A percentile compares a stretch with the other conserved stretches of the same genome.
Conservation (phyloP, 305 asterid species). For the Rubia tinctorum region DNA sequence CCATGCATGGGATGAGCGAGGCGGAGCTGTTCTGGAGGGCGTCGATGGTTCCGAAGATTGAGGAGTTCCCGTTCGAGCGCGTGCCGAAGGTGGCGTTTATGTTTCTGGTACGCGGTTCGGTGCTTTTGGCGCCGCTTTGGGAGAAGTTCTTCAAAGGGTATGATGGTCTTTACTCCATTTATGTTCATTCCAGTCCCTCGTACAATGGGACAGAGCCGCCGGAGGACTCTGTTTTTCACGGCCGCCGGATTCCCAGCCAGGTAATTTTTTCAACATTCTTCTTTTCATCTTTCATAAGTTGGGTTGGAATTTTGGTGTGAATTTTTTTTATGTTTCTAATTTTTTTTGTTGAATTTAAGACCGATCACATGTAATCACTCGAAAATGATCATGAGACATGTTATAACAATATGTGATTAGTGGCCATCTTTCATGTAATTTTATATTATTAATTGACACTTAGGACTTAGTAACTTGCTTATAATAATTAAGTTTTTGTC, state of each 20-base stretch:
- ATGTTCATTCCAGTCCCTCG: slow-evolving; percentile 69
- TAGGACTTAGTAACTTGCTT: background rate
- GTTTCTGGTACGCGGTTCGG: slow-evolving; percentile 67
- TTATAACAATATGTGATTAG: too few species aligned
- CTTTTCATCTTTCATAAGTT: too few species aligned
- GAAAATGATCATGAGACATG: too few species aligned
- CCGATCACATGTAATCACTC: too few species aligned
- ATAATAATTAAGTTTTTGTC: too few species aligned
- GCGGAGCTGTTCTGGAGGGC: slow-evolving; percentile 67
- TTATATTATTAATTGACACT: background rate
- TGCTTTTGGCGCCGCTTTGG: slow-evolving; percentile 74
- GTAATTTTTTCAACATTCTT: slow-evolving; percentile 20
- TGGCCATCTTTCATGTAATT: too few species aligned
- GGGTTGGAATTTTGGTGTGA: too few species aligned
- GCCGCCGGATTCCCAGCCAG: slow-evolving; percentile 79
- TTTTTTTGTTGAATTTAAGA: too few species aligned
- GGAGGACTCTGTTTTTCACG: slow-evolving; percentile 53
- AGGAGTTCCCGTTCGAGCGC: slow-evolving; percentile 39
- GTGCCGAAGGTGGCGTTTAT: slow-evolving; percentile 79
- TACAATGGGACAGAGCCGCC: slow-evolving; percentile 50
- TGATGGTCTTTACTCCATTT: slow-evolving; percentile 55
- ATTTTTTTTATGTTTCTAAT: too few species aligned
- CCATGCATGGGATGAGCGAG: slow-evolving; percentile 54
- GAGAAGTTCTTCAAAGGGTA: slow-evolving; percentile 72
- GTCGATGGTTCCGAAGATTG: slow-evolving; percentile 57